These are phyloP conservation scores for Lipomyces yarrowii DNA, from an alignment of 1,139 yeast species.

Conservation along the genomic window DNA sequence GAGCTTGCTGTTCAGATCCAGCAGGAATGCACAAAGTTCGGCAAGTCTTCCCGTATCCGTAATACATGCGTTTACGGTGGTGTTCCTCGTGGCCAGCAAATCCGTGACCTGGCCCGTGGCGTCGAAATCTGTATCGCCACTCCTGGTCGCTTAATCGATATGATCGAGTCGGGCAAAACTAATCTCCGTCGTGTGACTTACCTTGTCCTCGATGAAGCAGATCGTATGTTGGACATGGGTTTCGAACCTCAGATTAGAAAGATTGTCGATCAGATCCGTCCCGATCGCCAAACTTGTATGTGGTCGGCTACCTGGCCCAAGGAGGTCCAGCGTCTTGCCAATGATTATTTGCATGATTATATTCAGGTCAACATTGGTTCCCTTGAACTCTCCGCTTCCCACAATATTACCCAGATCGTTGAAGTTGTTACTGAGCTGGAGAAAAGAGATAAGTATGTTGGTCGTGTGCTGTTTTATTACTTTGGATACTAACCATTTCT, in stretches of 20 bases:
- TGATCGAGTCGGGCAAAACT: constrained; percentile 94
- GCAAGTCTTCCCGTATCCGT: constrained; percentile 87
- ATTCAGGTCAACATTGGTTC: constrained; percentile 97
- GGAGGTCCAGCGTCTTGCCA: constrained; percentile 89
- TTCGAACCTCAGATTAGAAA: constrained; percentile 95
- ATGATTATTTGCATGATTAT: constrained; percentile 88
- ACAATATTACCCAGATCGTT: constrained; percentile 89
- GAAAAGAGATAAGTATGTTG: constrained; percentile 66
- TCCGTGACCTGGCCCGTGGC: constrained; percentile 93
- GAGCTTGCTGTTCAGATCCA: constrained; percentile 98
- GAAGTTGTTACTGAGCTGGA: constrained; percentile 91
- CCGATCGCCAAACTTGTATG: constrained; percentile 97
- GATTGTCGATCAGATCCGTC: constrained; percentile 92
- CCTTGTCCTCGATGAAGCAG: constrained; percentile 93
- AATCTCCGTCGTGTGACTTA: constrained; percentile 95
- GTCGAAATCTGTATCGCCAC: constrained; percentile 94
- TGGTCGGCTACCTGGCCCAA: constrained; percentile 99
- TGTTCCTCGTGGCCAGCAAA: constrained; percentile 97
- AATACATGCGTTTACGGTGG: constrained; percentile 99
- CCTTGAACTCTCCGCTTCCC: constrained; percentile 92
- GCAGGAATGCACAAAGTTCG: constrained; percentile 93
- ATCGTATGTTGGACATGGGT: constrained; percentile 89
- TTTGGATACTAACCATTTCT: background rate
- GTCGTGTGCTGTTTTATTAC: background rate
- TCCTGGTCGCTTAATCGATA: constrained; percentile 97